A percentile compares a stretch with the other conserved stretches of the same genome.
These are phyloP conservation scores for Beta lomatogona DNA, from an alignment of 179 eudicot genomes.

Conservation along the genomic window DNA sequence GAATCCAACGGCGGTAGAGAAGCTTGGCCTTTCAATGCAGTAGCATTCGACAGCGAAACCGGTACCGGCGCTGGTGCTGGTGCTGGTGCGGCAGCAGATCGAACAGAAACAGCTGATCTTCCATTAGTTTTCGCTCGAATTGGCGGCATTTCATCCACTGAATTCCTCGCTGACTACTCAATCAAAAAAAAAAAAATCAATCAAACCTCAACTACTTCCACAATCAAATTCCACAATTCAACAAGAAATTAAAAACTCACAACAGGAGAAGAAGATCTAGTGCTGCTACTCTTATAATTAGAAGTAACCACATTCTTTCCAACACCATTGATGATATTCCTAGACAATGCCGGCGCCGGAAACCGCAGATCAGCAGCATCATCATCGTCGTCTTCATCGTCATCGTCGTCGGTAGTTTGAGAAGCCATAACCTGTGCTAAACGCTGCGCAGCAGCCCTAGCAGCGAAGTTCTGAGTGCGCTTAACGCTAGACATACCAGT, in stretches of 20 bases:
- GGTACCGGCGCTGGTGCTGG: slow-evolving; percentile 23
- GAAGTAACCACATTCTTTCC: slow-evolving; percentile 29
- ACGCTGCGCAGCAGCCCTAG: slow-evolving; percentile 89
- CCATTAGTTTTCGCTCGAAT: slow-evolving; percentile 52
- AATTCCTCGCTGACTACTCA: slow-evolving; percentile 46
- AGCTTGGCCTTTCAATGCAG: slow-evolving; percentile 57
- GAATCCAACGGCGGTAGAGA: slow-evolving; percentile 83
- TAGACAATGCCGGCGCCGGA: slow-evolving; percentile 47
- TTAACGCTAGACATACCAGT: slow-evolving; percentile 64
- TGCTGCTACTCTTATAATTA: slow-evolving; percentile 3
- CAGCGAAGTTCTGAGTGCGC: slow-evolving; percentile 86
- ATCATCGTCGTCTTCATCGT: slow-evolving; percentile 56
- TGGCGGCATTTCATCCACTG: slow-evolving; percentile 47
- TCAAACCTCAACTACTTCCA: slow-evolving; percentile 1
- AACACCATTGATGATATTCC: slow-evolving; percentile 28
- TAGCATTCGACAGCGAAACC: slow-evolving; percentile 33
- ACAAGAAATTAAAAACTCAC: slow-evolving; percentile 27
- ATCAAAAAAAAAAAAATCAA: slow-evolving; percentile 7
- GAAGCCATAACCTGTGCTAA: slow-evolving; percentile 96
- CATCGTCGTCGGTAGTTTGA: slow-evolving; percentile 56
- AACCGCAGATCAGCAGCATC: slow-evolving; percentile 45
- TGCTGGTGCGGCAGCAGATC: slow-evolving; percentile 26
- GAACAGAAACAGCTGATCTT: slow-evolving; percentile 44
- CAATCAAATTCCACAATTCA: background rate
- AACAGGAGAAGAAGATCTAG: slow-evolving; percentile 61